Evolutionary conservation across 176 grass and related monocot species (phyloP).

Genomic region (Alopecurus myosuroides): DNA sequence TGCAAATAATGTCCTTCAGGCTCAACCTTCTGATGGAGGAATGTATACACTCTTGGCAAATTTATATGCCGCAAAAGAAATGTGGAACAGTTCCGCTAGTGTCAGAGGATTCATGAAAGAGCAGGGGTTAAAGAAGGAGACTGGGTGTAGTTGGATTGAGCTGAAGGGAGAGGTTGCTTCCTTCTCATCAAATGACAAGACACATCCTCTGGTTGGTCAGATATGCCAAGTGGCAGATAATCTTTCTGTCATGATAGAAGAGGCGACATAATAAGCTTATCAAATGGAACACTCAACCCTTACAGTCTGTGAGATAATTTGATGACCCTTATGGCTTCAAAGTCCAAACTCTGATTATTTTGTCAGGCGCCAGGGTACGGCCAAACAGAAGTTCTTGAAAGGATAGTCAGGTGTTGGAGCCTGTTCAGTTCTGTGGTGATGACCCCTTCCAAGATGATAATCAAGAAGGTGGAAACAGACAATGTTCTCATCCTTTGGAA

Average conservation of each 20-base stretch:
- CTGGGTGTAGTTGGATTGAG: slow-evolving; percentile 76
- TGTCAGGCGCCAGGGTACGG: neutral
- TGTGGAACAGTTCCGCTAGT: slow-evolving; percentile 53
- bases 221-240: slow-evolving; percentile 56
- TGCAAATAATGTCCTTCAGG: slow-evolving; percentile 51
- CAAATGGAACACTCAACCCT: slow-evolving; percentile 1
- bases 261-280: slow-evolving; percentile 15
- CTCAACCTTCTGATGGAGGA: slow-evolving; percentile 55
- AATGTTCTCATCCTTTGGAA: neutral
- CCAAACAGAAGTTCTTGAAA: neutral
- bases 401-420: neutral
- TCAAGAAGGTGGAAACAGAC: neutral
- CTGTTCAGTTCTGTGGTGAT: neutral
- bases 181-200: slow-evolving; percentile 63
- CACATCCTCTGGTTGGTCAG: slow-evolving; percentile 46
- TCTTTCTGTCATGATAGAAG: slow-evolving; percentile 54
- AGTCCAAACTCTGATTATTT: neutral
- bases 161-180: slow-evolving; percentile 47
- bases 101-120: slow-evolving; percentile 63
- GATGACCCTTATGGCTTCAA: neutral
- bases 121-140: slow-evolving; percentile 61
- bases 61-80: slow-evolving; percentile 66
- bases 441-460: slow-evolving; percentile 6
- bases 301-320: neutral
- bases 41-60: slow-evolving; percentile 71